Base-by-base conservation (phyloP, 495 filamentous ascomycete genomes). In the Neurospora tetrasperma region DNA sequence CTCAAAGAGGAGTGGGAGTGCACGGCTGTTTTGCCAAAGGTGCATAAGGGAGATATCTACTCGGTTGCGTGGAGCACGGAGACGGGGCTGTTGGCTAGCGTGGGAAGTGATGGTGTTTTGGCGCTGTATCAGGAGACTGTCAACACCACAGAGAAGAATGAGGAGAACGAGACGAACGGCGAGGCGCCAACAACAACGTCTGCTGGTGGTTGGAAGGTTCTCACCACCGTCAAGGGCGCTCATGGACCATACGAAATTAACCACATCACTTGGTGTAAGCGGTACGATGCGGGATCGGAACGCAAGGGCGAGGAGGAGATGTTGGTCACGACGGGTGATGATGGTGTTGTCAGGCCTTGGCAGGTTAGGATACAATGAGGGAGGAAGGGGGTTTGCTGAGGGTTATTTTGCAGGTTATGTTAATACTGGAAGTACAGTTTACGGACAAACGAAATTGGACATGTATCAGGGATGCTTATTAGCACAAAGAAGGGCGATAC, bases 211-310 rank as follows among this genome's bases (percentile, higher is more conserved):
- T 97, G 96, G 94, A 82, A 84, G 16, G 79, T 94, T 39, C 73
- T 93, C 43, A 89, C 88, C 0, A 87, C 88, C 42, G 73, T 92
- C 1, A 84, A 89, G 42, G 88, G 87, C 11, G 93, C 91, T 6
- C 96, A 99, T 80, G 94, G 91, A 0, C 92, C 96, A 6, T 97
- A 93, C 79, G 96, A 99, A 81, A 85, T 98, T 75, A 99, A 99
- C 74, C 92, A 97, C 79, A 88, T 94, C 41, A 88, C 88, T 9
- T 98, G 96, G 95, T 89, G 89, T 69, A 86, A 84, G 76, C 78
- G 89, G 46, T 90, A 84, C 75, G 89, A 90, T 74, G 72, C 80
- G 4, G 85, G 80, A 8, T 83, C 86, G 5, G 83, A 84, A 54
- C 80, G 78, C 69, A 83, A 76, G 71, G 80, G 81, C 8, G 84